Conservation (phyloP, 768 basidiomycete genomes). For the Rhizopogon vinicolor region DNA sequence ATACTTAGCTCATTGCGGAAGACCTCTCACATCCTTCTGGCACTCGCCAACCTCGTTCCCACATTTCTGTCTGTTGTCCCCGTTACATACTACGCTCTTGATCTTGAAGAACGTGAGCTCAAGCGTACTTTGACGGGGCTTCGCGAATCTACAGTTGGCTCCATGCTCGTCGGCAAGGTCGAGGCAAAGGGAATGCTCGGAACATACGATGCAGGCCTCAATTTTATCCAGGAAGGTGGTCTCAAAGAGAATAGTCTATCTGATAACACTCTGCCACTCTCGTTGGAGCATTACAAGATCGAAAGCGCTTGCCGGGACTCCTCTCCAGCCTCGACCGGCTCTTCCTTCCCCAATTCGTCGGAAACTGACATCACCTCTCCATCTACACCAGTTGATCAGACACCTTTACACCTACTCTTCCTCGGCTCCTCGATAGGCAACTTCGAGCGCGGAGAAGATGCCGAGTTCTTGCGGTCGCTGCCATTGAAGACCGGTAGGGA, state of each 20-base stretch:
- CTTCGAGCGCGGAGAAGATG: conserved; percentile 68
- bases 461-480: conserved; percentile 69
- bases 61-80: conserved; percentile 34
- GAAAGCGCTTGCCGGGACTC: conserved; percentile 18
- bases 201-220: conserved; percentile 86
- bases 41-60: conserved; percentile 55
- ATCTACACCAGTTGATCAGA: conserved; percentile 42
- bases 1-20: conserved; percentile 72
- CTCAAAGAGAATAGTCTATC: conserved; percentile 10
- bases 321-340: conserved; percentile 36
- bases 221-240: conserved; percentile 56
- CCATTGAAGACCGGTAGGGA: conserved; percentile 79
- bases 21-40: conserved; percentile 77
- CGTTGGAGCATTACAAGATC: conserved; percentile 7
- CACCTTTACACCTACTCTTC: conserved; percentile 81
- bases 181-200: conserved; percentile 82
- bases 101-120: conserved; percentile 85
- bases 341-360: conserved; percentile 14
- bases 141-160: conserved; percentile 55
- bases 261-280: neutral
- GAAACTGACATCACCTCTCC: conserved; percentile 19
- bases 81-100: conserved; percentile 87
- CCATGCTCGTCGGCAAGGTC: conserved; percentile 64
- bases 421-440: conserved; percentile 92
- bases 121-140: conserved; percentile 74